Evolutionary conservation across 2,329 filamentous ascomycete genomes (phyloP), one percentile per base, ranked within the genome.

Genomic region (Fusarium keratoplasticum): DNA sequence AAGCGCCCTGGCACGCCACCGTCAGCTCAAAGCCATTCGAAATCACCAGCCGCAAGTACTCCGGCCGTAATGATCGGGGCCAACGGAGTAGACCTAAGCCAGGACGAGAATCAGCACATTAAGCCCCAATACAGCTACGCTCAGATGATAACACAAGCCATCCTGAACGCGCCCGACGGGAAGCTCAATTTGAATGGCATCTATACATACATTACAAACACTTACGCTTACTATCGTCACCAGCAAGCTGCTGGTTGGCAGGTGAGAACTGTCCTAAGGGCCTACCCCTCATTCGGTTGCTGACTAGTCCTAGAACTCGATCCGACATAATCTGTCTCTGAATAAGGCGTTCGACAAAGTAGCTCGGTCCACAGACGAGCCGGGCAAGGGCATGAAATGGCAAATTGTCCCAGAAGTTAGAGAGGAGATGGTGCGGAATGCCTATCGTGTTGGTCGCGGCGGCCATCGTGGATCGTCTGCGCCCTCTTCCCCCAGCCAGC

Each of bases 351-450:
- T 99, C 79, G 92, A 95, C 77, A 99, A 99, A 82, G 93, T 98
- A 10, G 94, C 96, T 4, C 92, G 96, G 55, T 92, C 94, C 18
- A 98, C 95, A 0, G 95, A 98, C 77, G 96, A 99, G 81, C 96
- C 96, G 25, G 96, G 96, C 14, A 99, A 99, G 82, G 96, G 96
- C 31, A 98, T 98, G 95, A 98, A 98, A 81, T 99, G 96, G 96
- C 94, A 96, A 83, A 95, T 99, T 79, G 91, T 94, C 5, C 89
- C 94, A 2, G 94, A 97, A 72, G 89, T 92, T 74, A 91, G 93
- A 58, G 94, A 98, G 20, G 96, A 98, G 62, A 97, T 98, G 87
- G 89, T 95, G 69, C 93, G 93, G 81, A 94, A 93, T 76, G 89
- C 89, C 2, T 89, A 86, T 76, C 87, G 89, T 64, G 88, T 90